Evolutionary conservation across 2,329 filamentous ascomycete genomes (phyloP).

Genomic region (Pseudopithomyces chartarum): DNA sequence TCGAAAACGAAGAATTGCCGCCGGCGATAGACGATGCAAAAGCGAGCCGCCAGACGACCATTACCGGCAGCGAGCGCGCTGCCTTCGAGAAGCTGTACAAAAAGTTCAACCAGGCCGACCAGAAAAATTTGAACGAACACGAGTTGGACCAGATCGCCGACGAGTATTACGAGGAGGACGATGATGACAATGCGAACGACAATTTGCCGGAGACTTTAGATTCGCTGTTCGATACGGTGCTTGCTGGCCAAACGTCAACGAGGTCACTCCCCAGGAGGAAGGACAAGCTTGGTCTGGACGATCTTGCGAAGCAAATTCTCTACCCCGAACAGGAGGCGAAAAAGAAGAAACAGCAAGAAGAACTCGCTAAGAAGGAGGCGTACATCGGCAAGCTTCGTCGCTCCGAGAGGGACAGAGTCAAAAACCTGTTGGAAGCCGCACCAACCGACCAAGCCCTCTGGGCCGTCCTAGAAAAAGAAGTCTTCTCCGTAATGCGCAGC

Average conservation of each 20-base stretch:
- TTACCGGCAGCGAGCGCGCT: conserved; percentile 41
- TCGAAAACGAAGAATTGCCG: conserved; percentile 51
- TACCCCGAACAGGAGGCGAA: conserved; percentile 10
- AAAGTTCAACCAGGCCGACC: conserved; percentile 27
- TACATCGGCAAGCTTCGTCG: conserved; percentile 18
- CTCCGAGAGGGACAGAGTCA: conserved; percentile 58
- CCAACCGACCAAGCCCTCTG: conserved; percentile 69
- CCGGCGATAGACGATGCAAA: conserved; percentile 21
- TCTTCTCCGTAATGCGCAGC: conserved; percentile 64
- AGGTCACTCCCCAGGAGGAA: conserved; percentile 1
- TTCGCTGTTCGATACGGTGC: conserved; percentile 35
- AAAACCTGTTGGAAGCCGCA: conserved; percentile 59
- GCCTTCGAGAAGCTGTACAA: conserved; percentile 43
- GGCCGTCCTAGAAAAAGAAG: conserved; percentile 68
- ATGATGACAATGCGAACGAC: conserved; percentile 23
- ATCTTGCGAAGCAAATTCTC: conserved; percentile 22
- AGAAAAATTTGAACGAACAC: conserved; percentile 13
- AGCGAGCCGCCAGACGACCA: conserved; percentile 35
- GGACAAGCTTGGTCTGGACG: conserved; percentile 13
- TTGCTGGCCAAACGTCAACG: conserved; percentile 18
- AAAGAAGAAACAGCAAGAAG: conserved; percentile 11
- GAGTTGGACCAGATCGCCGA: conserved; percentile 37
- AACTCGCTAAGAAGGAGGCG: conserved; percentile 13
- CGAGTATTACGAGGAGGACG: conserved; percentile 39
- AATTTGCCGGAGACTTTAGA: conserved; percentile 11